Percentiles rank a stretch among this genome's conserved stretches.
Evolutionary conservation across 495 filamentous ascomycete genomes (phyloP).

Genomic region (Amphirosellinia nigrospora): DNA sequence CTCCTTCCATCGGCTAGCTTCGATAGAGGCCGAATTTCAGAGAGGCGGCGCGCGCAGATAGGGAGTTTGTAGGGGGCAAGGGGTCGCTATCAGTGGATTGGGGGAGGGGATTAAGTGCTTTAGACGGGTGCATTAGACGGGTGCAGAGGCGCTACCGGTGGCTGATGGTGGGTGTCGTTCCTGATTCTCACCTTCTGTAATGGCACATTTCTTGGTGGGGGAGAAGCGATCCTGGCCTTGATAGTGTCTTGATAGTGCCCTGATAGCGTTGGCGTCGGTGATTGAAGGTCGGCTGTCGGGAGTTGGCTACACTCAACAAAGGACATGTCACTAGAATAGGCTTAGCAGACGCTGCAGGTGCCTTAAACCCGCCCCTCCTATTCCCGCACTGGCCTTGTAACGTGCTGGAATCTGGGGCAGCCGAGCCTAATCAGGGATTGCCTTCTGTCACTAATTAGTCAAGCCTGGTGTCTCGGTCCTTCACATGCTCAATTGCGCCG

Average conservation of each 20-base stretch:
- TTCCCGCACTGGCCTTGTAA: conserved; percentile 15
- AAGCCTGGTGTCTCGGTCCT: conserved; percentile 21
- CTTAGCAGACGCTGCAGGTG: not conserved
- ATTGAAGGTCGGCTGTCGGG: conserved; percentile 17
- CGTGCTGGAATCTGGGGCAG: conserved; percentile 19
- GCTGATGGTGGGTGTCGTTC: conserved; percentile 7
- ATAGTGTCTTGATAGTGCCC: not conserved
- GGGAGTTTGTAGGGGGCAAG: not conserved
- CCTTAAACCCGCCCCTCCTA: conserved; percentile 1
- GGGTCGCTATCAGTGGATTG: conserved; percentile 4
- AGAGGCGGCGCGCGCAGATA: conserved; percentile 1
- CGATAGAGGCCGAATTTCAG: not conserved
- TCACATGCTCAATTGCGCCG: conserved; percentile 22
- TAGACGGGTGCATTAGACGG: not conserved
- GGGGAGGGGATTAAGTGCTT: conserved; percentile 5
- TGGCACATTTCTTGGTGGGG: conserved; percentile 2
- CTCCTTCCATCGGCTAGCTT: not conserved
- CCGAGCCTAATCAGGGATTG: conserved; percentile 6
- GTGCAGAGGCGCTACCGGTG: not conserved
- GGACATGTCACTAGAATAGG: conserved; percentile 8
- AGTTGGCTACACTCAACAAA: not conserved
- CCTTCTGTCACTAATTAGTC: conserved; percentile 19
- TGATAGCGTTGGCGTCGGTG: not conserved
- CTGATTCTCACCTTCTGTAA: conserved; percentile 15
- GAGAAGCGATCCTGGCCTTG: not conserved